Base-by-base conservation (phyloP, 139 green algal species). In the Yamagishiella unicocca region DNA sequence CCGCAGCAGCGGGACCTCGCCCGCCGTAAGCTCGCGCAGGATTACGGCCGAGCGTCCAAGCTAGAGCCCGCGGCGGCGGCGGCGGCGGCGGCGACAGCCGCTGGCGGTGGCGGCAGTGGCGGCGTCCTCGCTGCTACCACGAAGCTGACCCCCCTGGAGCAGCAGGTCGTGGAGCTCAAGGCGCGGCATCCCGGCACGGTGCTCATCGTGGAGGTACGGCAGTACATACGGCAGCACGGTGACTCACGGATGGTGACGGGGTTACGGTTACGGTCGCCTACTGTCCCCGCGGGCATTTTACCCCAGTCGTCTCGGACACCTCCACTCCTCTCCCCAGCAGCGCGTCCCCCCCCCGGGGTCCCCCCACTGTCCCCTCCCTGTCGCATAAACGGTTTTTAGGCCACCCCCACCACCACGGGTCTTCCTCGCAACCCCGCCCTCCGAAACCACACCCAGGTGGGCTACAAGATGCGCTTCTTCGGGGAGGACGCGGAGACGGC, bases 401-500 rank as follows among this genome's bases (percentile, higher is more conserved):
- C n/a, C n/a, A n/a, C n/a, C n/a, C n/a, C n/a, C n/a, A n/a, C n/a
- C n/a, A n/a, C n/a, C n/a, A n/a, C n/a, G n/a, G n/a, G n/a, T n/a
- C n/a, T n/a, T n/a, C n/a, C n/a, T n/a, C n/a, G n/a, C n/a, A n/a
- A n/a, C n/a, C n/a, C n/a, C n/a, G n/a, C n/a, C n/a, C n/a, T n/a
- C n/a, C n/a, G n/a, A n/a, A n/a, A n/a, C n/a, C n/a, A n/a, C n/a
- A n/a, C n/a, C n/a, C 66, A 97, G 91, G 92, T 95, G 33, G 95
- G 95, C 22, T 98, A 98, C 94, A 93, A 93, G 89, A 90, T 95
- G 31, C 87, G 93, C 0, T 95, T 99, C 37, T 99, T 98, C 91
- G 97, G 96, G 2, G 88, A 94, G 14, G 97, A 99, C 87, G 97
- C 97, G 4, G 94, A 97, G 71, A 83, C 91, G 25, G 96, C 92